Evolutionary conservation across 192 early-diverging fungal genomes (phyloP).

Genomic region (Gamsiella multidivaricata): DNA sequence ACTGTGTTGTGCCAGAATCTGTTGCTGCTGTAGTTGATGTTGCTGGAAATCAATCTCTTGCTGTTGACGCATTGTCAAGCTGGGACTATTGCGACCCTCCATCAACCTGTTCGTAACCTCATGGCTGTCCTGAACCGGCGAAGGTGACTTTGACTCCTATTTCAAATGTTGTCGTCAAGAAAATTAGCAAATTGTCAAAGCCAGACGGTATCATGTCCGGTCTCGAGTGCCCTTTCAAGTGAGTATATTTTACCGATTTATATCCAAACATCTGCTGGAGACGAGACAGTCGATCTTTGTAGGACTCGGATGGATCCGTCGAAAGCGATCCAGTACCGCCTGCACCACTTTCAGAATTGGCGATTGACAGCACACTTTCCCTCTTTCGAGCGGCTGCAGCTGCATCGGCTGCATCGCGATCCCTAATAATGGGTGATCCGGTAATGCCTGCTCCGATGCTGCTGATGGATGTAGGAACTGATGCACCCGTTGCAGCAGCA

Average conservation of each 20-base stretch:
- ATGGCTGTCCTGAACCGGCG: constrained; percentile 37
- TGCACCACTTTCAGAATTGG: constrained; percentile 9
- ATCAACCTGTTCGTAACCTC: constrained; percentile 7
- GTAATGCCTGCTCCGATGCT: not conserved
- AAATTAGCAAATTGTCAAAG: not conserved
- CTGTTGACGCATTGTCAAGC: constrained; percentile 22
- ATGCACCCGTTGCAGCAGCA: constrained; percentile 4
- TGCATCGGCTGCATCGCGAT: constrained; percentile 26
- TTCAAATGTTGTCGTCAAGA: not conserved
- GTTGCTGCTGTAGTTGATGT: constrained; percentile 51
- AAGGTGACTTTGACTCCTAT: constrained; percentile 43
- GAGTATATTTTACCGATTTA: constrained; percentile 46
- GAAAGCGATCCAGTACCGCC: not conserved
- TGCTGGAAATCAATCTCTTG: constrained; percentile 47
- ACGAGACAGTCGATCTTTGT: constrained; percentile 66
- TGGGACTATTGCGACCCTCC: constrained; percentile 40
- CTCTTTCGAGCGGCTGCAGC: constrained; percentile 18
- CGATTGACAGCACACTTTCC: constrained; percentile 30
- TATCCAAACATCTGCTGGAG: constrained; percentile 71
- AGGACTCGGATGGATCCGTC: constrained; percentile 42
- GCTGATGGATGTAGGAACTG: not conserved
- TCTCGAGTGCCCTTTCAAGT: not conserved
- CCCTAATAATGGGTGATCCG: constrained; percentile 5
- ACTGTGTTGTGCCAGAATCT: constrained; percentile 47
- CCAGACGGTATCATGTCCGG: no score